Base-by-base conservation (phyloP, 1,139 yeast species). In the Geotrichum bryndzae region DNA sequence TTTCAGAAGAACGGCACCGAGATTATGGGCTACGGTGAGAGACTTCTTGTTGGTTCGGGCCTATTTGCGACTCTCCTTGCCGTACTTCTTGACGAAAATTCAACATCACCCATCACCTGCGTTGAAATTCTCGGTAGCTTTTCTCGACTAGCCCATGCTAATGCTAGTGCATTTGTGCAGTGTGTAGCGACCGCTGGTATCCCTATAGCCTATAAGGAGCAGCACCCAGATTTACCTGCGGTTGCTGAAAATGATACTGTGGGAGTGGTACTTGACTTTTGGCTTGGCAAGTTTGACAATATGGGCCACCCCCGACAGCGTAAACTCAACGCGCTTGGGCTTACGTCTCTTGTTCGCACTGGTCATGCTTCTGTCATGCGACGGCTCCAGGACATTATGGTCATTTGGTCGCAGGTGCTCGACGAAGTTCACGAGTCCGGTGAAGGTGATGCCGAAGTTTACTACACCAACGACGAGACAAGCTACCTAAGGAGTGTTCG, bases 391-490 rank as follows among this genome's bases (percentile, higher is more conserved):
- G 79, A 3, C 46, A 75, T 86, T 23, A 72, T 86, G 6, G 79
- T 84, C 29, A 74, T 84, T 45, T 78, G 87, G 74, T 80, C 87
- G 11, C 81, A 81, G 61, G 79, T 88, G 64, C 72, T 88, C 59
- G 97, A 90, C 68, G 96, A 90, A 70, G 79, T 87, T 13, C 66
- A 65, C 22, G 84, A 86, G 62, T 96, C 89, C 67, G 73, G 78
- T 7, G 74, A 69, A 15, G 76, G 77, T 4, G 75, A 73, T 52
- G 67, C 74, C 10, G 69, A 69, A 22, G 64, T 67, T 1, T 73
- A 72, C 59, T 68, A 72, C 60, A 60, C 66, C 1, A 59, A 62
- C 4, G 71, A 69, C 29, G 73, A 70, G 54, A 25, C 57, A 33
- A 53, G 55, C 31, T 54, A 52, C 33, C 53, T 50, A 11, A 52